These are phyloP conservation scores for Lumnitzera littorea DNA, from an alignment of 345 rosid species.

Conservation along the genomic window DNA sequence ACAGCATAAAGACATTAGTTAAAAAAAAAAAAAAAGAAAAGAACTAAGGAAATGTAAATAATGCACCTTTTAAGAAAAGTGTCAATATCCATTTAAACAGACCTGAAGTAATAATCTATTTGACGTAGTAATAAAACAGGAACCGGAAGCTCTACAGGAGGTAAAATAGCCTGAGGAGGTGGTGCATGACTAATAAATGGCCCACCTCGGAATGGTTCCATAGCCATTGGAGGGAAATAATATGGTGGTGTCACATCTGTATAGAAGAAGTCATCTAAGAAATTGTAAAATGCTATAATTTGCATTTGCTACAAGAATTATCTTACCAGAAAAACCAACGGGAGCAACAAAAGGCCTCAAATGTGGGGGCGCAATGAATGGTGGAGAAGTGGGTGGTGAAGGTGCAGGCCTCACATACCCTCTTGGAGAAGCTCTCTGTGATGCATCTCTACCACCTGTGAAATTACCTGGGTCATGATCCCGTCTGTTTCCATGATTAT, in stretches of 20 bases:
- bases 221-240: constrained; percentile 17
- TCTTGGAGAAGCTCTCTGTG: constrained; percentile 41
- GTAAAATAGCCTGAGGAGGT: constrained; percentile 24
- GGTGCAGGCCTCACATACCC: constrained; percentile 39
- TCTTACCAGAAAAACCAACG: constrained; percentile 35
- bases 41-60: not conserved
- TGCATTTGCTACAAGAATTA: constrained; percentile 1
- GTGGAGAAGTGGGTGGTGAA: constrained; percentile 17
- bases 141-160: constrained; percentile 26
- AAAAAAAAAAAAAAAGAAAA: not conserved
- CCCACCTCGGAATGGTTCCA: constrained; percentile 40
- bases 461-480: constrained; percentile 45
- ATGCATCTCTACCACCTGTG: constrained; percentile 37
- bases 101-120: constrained; percentile 74
- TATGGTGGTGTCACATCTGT: constrained; percentile 29
- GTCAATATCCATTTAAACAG: not conserved
- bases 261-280: constrained; percentile 4
- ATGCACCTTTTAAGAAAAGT: not conserved
- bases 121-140: constrained; percentile 31
- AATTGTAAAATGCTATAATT: not conserved
- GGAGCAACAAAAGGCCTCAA: constrained; percentile 28
- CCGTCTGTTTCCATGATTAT: constrained; percentile 34
- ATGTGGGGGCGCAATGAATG: constrained; percentile 30
- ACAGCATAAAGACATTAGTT: not conserved
- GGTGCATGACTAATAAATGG: constrained; percentile 27